Evolutionary conservation across 495 filamentous ascomycete genomes (phyloP).

Genomic region (Aspergillus baeticus): DNA sequence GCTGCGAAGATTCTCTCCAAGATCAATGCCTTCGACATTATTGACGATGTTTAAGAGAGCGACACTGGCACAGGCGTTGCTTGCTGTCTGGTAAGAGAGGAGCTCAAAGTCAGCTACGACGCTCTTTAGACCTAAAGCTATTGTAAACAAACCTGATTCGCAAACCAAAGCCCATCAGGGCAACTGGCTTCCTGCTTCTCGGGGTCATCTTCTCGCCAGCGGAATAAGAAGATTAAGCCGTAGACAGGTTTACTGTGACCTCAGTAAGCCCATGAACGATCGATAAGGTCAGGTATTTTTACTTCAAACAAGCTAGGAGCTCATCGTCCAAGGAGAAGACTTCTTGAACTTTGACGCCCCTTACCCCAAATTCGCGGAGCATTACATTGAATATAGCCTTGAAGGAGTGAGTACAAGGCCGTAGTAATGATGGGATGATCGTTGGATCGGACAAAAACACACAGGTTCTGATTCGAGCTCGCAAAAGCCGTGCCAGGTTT

Average conservation of each 20-base stretch:
- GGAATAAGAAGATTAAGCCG: slow-evolving; percentile 81
- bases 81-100: slow-evolving; percentile 54
- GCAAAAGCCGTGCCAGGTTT: slow-evolving; percentile 72
- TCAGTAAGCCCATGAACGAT: slow-evolving; percentile 1
- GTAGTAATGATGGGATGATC: background rate
- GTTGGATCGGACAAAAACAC: slow-evolving; percentile 19
- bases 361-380: slow-evolving; percentile 72
- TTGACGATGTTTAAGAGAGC: slow-evolving; percentile 90
- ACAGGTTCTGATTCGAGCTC: slow-evolving; percentile 93
- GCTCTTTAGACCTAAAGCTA: background rate
- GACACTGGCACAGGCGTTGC: slow-evolving; percentile 84
- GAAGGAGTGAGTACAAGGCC: background rate
- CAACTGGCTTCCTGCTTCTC: slow-evolving; percentile 57
- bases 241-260: slow-evolving; percentile 64
- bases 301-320: slow-evolving; percentile 64
- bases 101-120: slow-evolving; percentile 12
- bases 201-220: slow-evolving; percentile 61
- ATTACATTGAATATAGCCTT: slow-evolving; percentile 84
- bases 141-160: slow-evolving; percentile 68
- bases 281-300: slow-evolving; percentile 15
- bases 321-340: slow-evolving; percentile 73
- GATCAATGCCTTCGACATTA: slow-evolving; percentile 63
- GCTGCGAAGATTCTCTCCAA: slow-evolving; percentile 63
- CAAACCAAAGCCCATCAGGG: slow-evolving; percentile 82
- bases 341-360: slow-evolving; percentile 73